Evolutionary conservation across 2,329 filamentous ascomycete species (phyloP).

Genomic region (Gnomoniopsis smithogilvyi): DNA sequence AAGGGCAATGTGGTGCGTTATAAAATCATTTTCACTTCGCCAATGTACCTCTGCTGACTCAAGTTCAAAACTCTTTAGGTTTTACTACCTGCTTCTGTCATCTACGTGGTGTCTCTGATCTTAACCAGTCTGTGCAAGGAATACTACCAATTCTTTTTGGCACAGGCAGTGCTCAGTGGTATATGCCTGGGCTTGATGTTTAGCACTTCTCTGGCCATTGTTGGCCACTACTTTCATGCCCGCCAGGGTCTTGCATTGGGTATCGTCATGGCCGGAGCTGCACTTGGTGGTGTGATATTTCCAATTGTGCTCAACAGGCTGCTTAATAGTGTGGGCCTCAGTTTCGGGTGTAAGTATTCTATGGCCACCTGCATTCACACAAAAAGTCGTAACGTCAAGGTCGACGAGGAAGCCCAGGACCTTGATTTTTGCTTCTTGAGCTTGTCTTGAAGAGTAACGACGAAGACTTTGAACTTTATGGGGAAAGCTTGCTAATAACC

Average conservation of each 20-base stretch:
- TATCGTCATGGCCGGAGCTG: slow-evolving; percentile 21
- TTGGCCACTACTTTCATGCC: slow-evolving; percentile 25
- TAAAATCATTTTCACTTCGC: too few species aligned
- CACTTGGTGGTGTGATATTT: slow-evolving; percentile 22
- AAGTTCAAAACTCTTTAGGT: slow-evolving; percentile 1
- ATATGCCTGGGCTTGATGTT: slow-evolving; percentile 35
- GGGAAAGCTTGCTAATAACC: neutral
- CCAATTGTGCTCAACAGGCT: slow-evolving; percentile 18
- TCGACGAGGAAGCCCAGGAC: neutral
- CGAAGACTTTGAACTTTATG: neutral
- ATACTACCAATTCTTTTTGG: slow-evolving; percentile 18
- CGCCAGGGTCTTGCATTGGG: slow-evolving; percentile 23
- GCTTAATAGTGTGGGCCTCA: slow-evolving; percentile 16
- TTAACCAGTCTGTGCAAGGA: slow-evolving; percentile 17
- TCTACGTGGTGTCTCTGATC: slow-evolving; percentile 15
- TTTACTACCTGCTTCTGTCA: slow-evolving; percentile 14
- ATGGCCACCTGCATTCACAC: too few species aligned
- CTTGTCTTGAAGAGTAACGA: neutral
- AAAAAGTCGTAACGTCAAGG: too few species aligned
- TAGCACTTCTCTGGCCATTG: slow-evolving; percentile 26
- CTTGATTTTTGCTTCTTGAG: neutral
- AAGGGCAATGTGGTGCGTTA: slow-evolving; percentile 13
- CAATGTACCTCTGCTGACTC: neutral
- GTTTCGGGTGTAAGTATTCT: slow-evolving; percentile 14
- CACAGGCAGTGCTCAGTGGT: slow-evolving; percentile 14